phyloP scores from a whole-genome alignment of 1,284 basidiomycete genomes.

The Trichosporon ovoides region DNA sequence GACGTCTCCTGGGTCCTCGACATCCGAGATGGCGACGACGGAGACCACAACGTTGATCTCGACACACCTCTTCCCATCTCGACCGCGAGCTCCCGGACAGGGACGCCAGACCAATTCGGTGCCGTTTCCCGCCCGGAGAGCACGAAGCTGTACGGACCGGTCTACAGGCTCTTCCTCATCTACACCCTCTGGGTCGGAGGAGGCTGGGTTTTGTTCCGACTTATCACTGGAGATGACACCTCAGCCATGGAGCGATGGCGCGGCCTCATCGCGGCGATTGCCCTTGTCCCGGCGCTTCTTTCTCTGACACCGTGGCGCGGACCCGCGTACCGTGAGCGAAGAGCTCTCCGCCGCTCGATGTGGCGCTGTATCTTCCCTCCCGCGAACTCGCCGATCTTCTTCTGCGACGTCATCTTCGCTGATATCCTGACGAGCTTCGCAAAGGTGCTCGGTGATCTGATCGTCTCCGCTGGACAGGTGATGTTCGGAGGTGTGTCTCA shows the following conservation, averaged over 20 bases:
- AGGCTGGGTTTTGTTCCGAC: slow-evolving; percentile 64
- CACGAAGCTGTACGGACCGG: slow-evolving; percentile 54
- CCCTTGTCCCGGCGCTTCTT: slow-evolving; percentile 56
- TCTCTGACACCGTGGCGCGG: slow-evolving; percentile 64
- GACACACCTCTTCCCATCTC: slow-evolving; percentile 9
- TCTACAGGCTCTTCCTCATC: slow-evolving; percentile 62
- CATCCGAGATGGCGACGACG: slow-evolving; percentile 30
- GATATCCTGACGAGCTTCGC: slow-evolving; percentile 96
- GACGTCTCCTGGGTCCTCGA: slow-evolving; percentile 64
- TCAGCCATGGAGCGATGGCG: slow-evolving; percentile 65
- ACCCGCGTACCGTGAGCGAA: slow-evolving; percentile 63
- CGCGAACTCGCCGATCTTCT: slow-evolving; percentile 62
- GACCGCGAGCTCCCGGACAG: background rate
- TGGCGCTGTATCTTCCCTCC: slow-evolving; percentile 67
- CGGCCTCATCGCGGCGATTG: slow-evolving; percentile 65
- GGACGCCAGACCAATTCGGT: background rate
- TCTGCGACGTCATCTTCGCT: slow-evolving; percentile 88
- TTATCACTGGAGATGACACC: slow-evolving; percentile 57
- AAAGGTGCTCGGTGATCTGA: slow-evolving; percentile 91
- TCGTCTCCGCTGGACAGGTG: slow-evolving; percentile 76
- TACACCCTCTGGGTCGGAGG: slow-evolving; percentile 59
- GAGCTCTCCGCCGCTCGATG: slow-evolving; percentile 66
- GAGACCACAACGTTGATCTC: background rate
- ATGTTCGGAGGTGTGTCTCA: slow-evolving; percentile 64
- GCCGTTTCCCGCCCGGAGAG: background rate